phyloP scores from a whole-genome alignment of 2,329 filamentous ascomycete species.

The Bretziella fagacearum region DNA sequence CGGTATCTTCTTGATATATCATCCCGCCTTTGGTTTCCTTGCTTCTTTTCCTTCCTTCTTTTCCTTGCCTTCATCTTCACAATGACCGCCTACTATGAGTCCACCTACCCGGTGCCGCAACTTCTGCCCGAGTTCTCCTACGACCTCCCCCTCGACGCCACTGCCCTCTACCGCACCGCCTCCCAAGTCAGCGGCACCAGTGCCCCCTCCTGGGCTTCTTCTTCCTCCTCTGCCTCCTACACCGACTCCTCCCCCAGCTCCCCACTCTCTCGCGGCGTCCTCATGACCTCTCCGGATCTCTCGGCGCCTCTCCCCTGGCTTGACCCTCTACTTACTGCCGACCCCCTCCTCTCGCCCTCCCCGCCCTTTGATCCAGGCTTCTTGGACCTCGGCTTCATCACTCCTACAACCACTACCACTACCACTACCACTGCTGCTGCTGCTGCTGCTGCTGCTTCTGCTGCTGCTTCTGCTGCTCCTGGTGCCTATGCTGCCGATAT shows the following conservation, averaged over 20 bases:
- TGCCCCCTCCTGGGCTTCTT: background rate
- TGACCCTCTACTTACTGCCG: conserved; percentile 2
- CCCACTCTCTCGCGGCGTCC: background rate
- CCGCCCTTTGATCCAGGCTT: background rate
- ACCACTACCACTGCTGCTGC: too few relatives aligned
- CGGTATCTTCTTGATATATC: background rate
- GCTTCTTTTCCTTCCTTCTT: background rate
- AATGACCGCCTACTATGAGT: background rate
- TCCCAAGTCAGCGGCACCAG: background rate
- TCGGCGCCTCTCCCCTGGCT: background rate
- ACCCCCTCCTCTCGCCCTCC: background rate
- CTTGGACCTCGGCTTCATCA: background rate
- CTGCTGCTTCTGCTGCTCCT: background rate
- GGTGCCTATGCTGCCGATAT: background rate
- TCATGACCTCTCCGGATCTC: conserved; percentile 1
- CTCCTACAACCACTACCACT: background rate
- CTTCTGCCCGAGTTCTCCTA: background rate
- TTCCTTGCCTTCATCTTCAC: background rate
- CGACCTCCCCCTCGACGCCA: background rate
- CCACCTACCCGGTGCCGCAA: background rate
- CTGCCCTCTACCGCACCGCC: background rate
- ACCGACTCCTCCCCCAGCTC: conserved; percentile 9
- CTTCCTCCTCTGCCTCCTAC: conserved; percentile 3
- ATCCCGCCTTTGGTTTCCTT: background rate
- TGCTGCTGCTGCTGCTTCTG: background rate